Conservation (phyloP, 257 asterid species). For the Sherardia arvensis region DNA sequence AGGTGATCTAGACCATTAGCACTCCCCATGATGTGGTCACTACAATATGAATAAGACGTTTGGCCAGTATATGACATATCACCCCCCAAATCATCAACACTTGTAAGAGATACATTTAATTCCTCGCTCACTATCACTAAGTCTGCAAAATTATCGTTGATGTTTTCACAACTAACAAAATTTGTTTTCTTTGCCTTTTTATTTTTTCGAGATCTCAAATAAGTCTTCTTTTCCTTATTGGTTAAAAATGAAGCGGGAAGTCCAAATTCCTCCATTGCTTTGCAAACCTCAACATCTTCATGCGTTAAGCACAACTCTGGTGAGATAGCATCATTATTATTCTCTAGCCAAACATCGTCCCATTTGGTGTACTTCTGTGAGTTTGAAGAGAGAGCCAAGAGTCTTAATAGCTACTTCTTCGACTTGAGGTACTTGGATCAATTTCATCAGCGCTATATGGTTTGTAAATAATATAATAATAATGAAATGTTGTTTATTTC, state of each 20-base stretch:
- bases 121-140: constrained; percentile 27
- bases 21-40: too few species aligned
- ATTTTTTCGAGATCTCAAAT: constrained; percentile 26
- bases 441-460: too few species aligned
- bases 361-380: constrained; percentile 74
- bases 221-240: constrained; percentile 52
- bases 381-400: constrained; percentile 64
- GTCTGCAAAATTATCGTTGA: constrained; percentile 17
- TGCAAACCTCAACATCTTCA: constrained; percentile 46
- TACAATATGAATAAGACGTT: constrained; percentile 23
- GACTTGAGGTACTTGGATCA: neutral
- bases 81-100: constrained; percentile 17
- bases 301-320: constrained; percentile 29
- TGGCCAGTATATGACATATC: constrained; percentile 16
- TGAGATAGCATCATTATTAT: constrained; percentile 5
- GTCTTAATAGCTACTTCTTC: constrained; percentile 33
- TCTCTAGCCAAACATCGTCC: constrained; percentile 35
- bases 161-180: constrained; percentile 14
- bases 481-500: too few species aligned
- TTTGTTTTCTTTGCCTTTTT: constrained; percentile 33
- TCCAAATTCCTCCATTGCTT: constrained; percentile 59
- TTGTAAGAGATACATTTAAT: constrained; percentile 22
- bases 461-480: too few species aligned
- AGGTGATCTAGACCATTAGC: constrained; percentile 17
- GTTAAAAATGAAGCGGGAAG: constrained; percentile 77